These are phyloP conservation scores for Cryptococcus hybrid DNA, from an alignment of 1,284 basidiomycete species.

Conservation along the genomic window DNA sequence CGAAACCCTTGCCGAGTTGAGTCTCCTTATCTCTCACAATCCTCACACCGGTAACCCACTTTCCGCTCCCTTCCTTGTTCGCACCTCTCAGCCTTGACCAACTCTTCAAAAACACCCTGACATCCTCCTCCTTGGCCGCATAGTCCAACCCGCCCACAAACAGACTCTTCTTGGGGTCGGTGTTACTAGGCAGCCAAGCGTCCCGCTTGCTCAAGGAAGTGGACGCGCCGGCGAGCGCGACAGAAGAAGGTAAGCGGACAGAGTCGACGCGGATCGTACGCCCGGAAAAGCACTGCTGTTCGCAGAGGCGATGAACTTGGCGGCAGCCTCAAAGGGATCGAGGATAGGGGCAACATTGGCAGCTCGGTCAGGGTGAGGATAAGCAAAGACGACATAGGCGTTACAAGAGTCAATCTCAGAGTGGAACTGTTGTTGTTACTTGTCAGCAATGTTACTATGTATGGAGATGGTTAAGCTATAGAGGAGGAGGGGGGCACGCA, in stretches of 20 bases:
- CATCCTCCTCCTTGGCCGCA: conserved; percentile 83
- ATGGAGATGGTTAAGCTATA: too few relatives aligned
- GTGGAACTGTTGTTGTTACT: conserved; percentile 67
- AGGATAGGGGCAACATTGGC: conserved; percentile 63
- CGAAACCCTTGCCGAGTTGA: conserved; percentile 97
- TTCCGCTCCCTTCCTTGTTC: conserved; percentile 55
- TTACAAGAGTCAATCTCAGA: conserved; percentile 66
- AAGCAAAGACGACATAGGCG: conserved; percentile 84
- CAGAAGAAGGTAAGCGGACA: conserved; percentile 40
- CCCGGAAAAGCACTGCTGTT: conserved; percentile 73
- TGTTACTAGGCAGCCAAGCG: conserved; percentile 42
- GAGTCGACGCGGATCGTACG: conserved; percentile 48
- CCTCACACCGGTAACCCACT: conserved; percentile 81
- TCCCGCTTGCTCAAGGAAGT: conserved; percentile 40
- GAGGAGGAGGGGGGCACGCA: too few relatives aligned
- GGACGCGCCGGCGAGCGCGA: conserved; percentile 31
- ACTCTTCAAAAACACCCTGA: conserved; percentile 82
- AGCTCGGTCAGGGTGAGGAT: conserved; percentile 55
- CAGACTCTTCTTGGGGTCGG: conserved; percentile 73
- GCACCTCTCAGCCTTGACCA: conserved; percentile 71
- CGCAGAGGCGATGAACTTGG: conserved; percentile 59
- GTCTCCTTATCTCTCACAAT: conserved; percentile 89
- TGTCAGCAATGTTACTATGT: not conserved
- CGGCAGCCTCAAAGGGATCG: conserved; percentile 72
- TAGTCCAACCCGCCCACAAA: conserved; percentile 96